These are phyloP conservation scores for Tolypocladium capitatum DNA, from an alignment of 2,329 filamentous ascomycete genomes.

Conservation along the genomic window DNA sequence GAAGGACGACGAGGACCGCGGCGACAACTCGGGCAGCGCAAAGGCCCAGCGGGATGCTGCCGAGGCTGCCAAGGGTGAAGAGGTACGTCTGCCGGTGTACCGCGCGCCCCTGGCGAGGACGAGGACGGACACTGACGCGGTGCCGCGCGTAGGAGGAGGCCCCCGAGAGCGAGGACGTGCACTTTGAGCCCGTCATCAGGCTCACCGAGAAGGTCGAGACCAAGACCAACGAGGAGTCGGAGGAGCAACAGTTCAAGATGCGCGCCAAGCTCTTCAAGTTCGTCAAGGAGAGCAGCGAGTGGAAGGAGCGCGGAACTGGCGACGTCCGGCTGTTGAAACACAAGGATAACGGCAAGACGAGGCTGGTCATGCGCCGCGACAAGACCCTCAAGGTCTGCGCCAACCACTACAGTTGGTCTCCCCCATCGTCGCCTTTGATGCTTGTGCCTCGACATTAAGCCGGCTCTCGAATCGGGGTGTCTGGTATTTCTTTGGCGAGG, in stretches of 20 bases:
- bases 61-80: constrained; percentile 41
- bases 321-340: constrained; percentile 96
- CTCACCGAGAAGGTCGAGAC: constrained; percentile 93
- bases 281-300: constrained; percentile 79
- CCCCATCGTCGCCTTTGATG: background rate
- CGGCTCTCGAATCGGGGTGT: background rate
- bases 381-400: constrained; percentile 99
- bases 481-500: background rate
- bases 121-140: constrained; percentile 1
- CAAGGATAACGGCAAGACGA: constrained; percentile 95
- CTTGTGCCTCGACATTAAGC: background rate
- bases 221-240: constrained; percentile 96
- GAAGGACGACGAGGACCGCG: constrained; percentile 70
- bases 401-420: constrained; percentile 87
- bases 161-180: constrained; percentile 80
- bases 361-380: constrained; percentile 95
- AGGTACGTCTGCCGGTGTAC: constrained; percentile 27
- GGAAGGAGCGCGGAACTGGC: constrained; percentile 98
- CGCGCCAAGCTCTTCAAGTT: constrained; percentile 99
- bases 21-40: constrained; percentile 79
- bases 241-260: constrained; percentile 99
- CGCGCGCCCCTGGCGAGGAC: background rate
- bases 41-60: constrained; percentile 61
- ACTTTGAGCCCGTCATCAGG: constrained; percentile 94
- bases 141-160: constrained; percentile 48